Percentiles rank a stretch among this genome's conserved stretches.
These are phyloP conservation scores for Paramyrothecium roridum DNA, from an alignment of 2,329 filamentous ascomycete genomes.

Conservation along the genomic window DNA sequence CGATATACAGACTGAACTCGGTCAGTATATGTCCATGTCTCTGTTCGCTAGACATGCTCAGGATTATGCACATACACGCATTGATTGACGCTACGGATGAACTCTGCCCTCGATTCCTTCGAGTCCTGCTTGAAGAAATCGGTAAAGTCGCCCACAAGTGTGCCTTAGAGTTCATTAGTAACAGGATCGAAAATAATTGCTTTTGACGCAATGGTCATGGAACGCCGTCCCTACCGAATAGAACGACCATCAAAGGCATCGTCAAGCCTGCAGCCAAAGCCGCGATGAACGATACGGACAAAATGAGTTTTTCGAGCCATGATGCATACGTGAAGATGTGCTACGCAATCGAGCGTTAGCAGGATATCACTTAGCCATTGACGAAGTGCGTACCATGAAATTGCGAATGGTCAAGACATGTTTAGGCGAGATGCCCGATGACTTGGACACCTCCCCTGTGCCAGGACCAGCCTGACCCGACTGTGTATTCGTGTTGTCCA, in stretches of 20 bases:
- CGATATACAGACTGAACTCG: slow-evolving; percentile 24
- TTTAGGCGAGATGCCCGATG: neutral
- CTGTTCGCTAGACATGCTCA: neutral
- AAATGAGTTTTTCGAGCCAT: neutral
- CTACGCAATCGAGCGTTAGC: neutral
- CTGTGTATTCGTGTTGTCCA: no score
- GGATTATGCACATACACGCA: neutral
- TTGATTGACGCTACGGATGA: neutral
- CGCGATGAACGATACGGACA: neutral
- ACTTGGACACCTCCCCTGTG: no score
- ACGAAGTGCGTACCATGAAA: neutral
- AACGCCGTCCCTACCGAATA: slow-evolving; percentile 27
- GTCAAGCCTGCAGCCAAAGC: slow-evolving; percentile 5
- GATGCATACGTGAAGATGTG: neutral
- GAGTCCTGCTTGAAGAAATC: slow-evolving; percentile 1
- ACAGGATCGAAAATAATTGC: slow-evolving; percentile 1
- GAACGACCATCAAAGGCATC: slow-evolving; percentile 29
- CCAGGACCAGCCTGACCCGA: no score
- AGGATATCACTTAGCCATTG: neutral
- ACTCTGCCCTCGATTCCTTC: neutral
- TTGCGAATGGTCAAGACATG: neutral
- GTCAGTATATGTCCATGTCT: neutral
- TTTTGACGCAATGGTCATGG: slow-evolving; percentile 7
- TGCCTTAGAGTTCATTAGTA: no score
- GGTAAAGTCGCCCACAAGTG: neutral